Evolutionary conservation across 108 stramenopile genomes (phyloP).

Genomic region (Nannochloropsis gaditana): DNA sequence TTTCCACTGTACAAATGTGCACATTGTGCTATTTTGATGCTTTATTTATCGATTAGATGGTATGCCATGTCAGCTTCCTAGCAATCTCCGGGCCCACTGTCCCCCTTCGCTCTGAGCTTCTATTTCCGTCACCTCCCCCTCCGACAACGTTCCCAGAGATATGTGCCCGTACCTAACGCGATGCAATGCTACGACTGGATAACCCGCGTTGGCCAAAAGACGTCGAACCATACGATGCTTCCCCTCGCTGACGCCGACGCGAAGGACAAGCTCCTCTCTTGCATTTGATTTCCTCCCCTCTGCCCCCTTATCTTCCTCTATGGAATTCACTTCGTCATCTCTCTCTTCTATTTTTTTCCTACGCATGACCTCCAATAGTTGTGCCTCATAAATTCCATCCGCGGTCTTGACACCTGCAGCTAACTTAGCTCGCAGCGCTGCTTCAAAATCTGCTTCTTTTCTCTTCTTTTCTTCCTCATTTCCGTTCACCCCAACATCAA

Average conservation of each 20-base stretch:
- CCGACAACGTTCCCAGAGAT: slow-evolving; percentile 25
- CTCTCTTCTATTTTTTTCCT: neutral
- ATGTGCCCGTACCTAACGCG: slow-evolving; percentile 45
- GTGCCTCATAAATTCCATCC: slow-evolving; percentile 45
- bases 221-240: slow-evolving; percentile 57
- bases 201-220: slow-evolving; percentile 54
- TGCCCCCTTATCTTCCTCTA: neutral
- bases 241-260: slow-evolving; percentile 48
- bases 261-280: neutral
- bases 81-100: neutral
- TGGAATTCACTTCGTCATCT: neutral
- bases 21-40: no score
- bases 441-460: slow-evolving; percentile 1
- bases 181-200: slow-evolving; percentile 49
- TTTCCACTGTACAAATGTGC: no score
- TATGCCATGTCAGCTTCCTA: neutral
- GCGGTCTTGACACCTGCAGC: slow-evolving; percentile 40
- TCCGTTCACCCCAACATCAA: neutral
- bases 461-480: neutral
- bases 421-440: slow-evolving; percentile 28
- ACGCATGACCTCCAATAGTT: slow-evolving; percentile 26
- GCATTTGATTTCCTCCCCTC: neutral
- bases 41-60: no score
- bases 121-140: slow-evolving; percentile 29
- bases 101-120: neutral